Evolutionary conservation across 768 basidiomycete species (phyloP).

Genomic region (Boletus pseudopeckii): DNA sequence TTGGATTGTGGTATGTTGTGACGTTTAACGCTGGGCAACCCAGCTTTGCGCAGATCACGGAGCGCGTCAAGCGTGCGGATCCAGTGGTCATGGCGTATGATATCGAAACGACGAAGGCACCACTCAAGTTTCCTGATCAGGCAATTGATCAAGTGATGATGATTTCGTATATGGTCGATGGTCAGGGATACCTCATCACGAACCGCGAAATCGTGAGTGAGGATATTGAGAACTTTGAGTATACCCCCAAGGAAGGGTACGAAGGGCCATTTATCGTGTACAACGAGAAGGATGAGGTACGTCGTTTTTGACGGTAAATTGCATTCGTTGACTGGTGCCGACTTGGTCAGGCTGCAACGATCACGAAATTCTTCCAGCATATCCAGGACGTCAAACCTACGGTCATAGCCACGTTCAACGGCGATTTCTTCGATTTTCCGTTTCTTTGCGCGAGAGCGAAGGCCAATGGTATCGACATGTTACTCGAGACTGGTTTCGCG

Average conservation of each 20-base stretch:
- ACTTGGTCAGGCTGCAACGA: slow-evolving; percentile 62
- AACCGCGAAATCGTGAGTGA: slow-evolving; percentile 97
- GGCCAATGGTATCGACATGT: slow-evolving; percentile 94
- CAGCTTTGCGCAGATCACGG: slow-evolving; percentile 61
- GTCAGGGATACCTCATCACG: slow-evolving; percentile 95
- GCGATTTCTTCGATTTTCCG: slow-evolving; percentile 99
- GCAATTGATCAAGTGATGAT: slow-evolving; percentile 99
- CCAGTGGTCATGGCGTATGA: slow-evolving; percentile 99
- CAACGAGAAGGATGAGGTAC: slow-evolving; percentile 90
- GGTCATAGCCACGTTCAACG: slow-evolving; percentile 98
- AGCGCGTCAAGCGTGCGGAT: slow-evolving; percentile 96
- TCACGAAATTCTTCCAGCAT: slow-evolving; percentile 88
- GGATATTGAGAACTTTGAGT: slow-evolving; percentile 98
- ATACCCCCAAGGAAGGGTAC: slow-evolving; percentile 96
- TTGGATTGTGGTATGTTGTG: slow-evolving; percentile 96
- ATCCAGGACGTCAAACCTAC: slow-evolving; percentile 93
- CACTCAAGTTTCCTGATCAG: slow-evolving; percentile 98
- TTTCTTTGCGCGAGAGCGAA: slow-evolving; percentile 86
- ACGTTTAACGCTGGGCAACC: slow-evolving; percentile 81
- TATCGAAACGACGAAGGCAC: slow-evolving; percentile 99
- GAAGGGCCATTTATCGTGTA: slow-evolving; percentile 95
- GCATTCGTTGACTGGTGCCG: background rate
- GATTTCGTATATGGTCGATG: slow-evolving; percentile 99
- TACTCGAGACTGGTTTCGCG: slow-evolving; percentile 87
- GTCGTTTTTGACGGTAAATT: slow-evolving; percentile 6